Percentiles rank a stretch among this genome's conserved stretches.
phyloP scores from a whole-genome alignment of 139 green algal species.

The Micromonas commoda region DNA sequence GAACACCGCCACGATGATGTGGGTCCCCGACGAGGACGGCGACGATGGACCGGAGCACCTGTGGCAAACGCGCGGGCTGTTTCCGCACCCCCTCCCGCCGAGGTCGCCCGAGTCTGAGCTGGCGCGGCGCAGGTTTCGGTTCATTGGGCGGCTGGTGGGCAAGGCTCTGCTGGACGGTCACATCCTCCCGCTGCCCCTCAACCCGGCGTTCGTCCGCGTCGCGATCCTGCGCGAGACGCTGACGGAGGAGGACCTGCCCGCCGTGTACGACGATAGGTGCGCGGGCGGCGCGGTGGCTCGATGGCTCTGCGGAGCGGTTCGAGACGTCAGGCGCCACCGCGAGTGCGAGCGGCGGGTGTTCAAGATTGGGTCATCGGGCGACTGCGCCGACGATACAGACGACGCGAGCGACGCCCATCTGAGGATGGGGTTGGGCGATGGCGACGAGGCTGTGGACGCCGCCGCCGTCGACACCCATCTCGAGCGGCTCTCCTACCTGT shows the following conservation, averaged over 20 bases:
- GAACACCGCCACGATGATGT: constrained; percentile 67
- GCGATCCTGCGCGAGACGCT: not conserved
- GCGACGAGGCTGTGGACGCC: not conserved
- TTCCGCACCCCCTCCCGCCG: constrained; percentile 63
- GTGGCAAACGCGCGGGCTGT: constrained; percentile 69
- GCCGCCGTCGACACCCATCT: not conserved
- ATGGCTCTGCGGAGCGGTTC: not conserved
- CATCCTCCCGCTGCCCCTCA: constrained; percentile 85
- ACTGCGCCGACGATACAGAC: not conserved
- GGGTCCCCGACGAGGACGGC: constrained; percentile 18
- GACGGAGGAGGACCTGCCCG: not conserved
- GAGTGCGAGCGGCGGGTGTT: not conserved
- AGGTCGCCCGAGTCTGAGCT: constrained; percentile 14
- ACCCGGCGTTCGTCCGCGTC: constrained; percentile 66
- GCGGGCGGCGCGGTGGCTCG: not conserved
- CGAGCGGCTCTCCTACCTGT: not conserved
- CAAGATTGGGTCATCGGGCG: no score
- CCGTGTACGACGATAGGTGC: not conserved
- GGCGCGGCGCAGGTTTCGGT: constrained; percentile 49
- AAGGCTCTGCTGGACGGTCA: constrained; percentile 87
- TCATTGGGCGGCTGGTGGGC: constrained; percentile 75
- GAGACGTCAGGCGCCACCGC: not conserved
- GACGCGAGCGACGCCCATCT: no score
- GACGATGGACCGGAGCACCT: constrained; percentile 45
- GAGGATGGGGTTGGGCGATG: no score